These are phyloP conservation scores for Thraustochytrium striatum DNA, from an alignment of 352 stramenopile genomes.

Conservation along the genomic window DNA sequence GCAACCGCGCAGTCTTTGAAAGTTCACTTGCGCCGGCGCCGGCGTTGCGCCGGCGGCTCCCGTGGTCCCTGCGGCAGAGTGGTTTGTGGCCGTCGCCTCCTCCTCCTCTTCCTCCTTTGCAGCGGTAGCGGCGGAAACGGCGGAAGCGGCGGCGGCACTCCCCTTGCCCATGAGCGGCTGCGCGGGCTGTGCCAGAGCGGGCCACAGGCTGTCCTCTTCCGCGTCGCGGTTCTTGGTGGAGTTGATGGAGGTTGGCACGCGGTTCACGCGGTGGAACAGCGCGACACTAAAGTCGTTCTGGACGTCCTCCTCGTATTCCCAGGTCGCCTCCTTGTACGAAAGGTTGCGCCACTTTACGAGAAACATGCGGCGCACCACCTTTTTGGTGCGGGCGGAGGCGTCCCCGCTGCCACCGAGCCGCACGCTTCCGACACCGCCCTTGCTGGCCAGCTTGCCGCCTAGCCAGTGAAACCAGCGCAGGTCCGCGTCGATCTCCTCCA, in stretches of 20 bases:
- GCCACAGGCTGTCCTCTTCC: conserved; percentile 25
- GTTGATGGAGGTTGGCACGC: too few species aligned
- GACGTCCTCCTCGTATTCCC: conserved; percentile 89
- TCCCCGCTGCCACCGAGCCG: not conserved
- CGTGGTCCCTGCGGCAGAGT: not conserved
- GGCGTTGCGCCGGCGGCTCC: not conserved
- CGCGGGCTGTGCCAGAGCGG: not conserved
- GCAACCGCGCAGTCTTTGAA: not conserved
- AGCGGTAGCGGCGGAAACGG: too few species aligned
- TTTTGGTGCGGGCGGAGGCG: not conserved
- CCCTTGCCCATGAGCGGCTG: too few species aligned
- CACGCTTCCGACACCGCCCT: too few species aligned
- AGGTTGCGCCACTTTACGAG: conserved; percentile 98
- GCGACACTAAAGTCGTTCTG: conserved; percentile 62
- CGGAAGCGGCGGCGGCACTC: too few species aligned
- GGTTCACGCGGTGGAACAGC: conserved; percentile 24
- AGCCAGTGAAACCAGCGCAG: conserved; percentile 25
- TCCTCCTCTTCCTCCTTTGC: not conserved
- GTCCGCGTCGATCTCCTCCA: not conserved
- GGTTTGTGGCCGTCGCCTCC: not conserved
- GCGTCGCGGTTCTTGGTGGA: too few species aligned
- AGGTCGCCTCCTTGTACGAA: conserved; percentile 94
- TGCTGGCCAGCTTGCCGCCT: not conserved
- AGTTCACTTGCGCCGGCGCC: not conserved
- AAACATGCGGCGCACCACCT: conserved; percentile 61